These are phyloP conservation scores for Pseudoneurospora amorphoporcata DNA, from an alignment of 495 filamentous ascomycete species.

Conservation along the genomic window DNA sequence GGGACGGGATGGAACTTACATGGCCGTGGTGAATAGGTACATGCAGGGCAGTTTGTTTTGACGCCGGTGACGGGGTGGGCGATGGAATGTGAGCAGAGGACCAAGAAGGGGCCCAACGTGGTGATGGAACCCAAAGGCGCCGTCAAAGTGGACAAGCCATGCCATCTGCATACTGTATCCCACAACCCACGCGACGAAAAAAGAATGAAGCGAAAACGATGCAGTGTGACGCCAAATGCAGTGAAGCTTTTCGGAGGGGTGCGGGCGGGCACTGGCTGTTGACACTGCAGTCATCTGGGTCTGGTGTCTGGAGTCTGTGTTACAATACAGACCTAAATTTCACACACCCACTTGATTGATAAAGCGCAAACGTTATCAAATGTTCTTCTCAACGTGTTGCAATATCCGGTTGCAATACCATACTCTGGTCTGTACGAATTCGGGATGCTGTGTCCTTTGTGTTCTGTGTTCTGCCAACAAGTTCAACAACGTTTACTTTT, in stretches of 20 bases:
- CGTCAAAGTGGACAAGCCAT: not conserved
- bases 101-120: not conserved
- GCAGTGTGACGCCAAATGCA: not conserved
- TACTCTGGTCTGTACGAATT: not conserved
- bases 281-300: not conserved
- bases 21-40: not conserved
- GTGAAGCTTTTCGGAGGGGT: not conserved
- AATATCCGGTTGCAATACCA: not conserved
- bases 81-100: not conserved
- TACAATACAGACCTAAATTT: not conserved
- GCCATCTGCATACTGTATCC: not conserved
- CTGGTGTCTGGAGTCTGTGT: not conserved
- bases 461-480: not conserved
- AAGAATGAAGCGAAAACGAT: not conserved
- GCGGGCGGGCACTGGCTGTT: not conserved
- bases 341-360: not conserved
- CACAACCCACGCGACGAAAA: not conserved
- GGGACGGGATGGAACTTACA: not conserved
- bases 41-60: not conserved
- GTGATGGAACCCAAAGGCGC: not conserved
- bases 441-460: not conserved
- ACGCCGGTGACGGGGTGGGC: not conserved
- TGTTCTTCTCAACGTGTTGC: too few relatives aligned
- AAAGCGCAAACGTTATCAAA: not conserved
- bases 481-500: not conserved